These are phyloP conservation scores for Coriaria nepalensis DNA, from an alignment of 306 rosid genomes.

Conservation along the genomic window DNA sequence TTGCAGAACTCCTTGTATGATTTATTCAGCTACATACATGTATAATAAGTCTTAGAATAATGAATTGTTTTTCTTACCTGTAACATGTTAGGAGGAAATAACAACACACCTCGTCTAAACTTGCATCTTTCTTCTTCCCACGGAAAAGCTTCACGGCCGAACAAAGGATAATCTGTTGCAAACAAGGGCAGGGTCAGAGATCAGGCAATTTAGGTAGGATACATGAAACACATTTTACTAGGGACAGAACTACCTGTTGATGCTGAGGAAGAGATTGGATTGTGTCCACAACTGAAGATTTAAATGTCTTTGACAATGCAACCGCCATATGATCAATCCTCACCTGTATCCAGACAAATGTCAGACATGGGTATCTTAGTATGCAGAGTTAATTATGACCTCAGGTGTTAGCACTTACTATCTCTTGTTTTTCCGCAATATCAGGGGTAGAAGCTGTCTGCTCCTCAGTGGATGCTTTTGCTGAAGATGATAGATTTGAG, in stretches of 20 bases:
- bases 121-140: conserved; percentile 60
- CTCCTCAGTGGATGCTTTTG: conserved; percentile 23
- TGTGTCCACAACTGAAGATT: conserved; percentile 70
- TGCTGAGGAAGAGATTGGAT: conserved; percentile 90
- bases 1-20: conserved; percentile 56
- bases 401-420: conserved; percentile 28
- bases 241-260: conserved; percentile 64
- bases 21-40: conserved; percentile 53
- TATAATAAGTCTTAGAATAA: no score
- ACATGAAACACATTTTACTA: not conserved
- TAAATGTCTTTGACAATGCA: conserved; percentile 76
- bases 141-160: conserved; percentile 64
- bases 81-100: no score
- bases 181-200: not conserved
- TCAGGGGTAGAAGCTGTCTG: conserved; percentile 22
- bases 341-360: conserved; percentile 39
- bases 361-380: no score
- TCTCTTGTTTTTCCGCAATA: conserved; percentile 21
- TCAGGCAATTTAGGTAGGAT: no score
- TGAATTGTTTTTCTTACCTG: no score
- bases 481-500: conserved; percentile 22
- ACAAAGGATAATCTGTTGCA: conserved; percentile 59
- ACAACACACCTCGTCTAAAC: conserved; percentile 55
- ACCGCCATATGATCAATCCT: conserved; percentile 72
- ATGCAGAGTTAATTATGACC: not conserved